These are phyloP conservation scores for Pholiota adiposa DNA, from an alignment of 1,284 basidiomycete genomes.

Conservation along the genomic window DNA sequence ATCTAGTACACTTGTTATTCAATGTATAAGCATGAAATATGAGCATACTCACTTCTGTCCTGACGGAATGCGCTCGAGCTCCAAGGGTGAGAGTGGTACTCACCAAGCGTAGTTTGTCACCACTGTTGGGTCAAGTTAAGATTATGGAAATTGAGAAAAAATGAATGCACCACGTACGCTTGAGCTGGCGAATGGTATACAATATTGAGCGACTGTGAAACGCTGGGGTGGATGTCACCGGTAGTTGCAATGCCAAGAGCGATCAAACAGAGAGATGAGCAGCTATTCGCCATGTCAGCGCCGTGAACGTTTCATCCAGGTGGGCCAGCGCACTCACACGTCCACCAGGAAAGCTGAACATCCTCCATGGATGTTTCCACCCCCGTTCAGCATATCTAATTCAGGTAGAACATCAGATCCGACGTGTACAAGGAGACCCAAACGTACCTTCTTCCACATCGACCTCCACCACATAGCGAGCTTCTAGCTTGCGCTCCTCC, in stretches of 20 bases:
- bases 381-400: slow-evolving; percentile 55
- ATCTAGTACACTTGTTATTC: slow-evolving; percentile 39
- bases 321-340: slow-evolving; percentile 36
- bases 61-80: slow-evolving; percentile 41
- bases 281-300: slow-evolving; percentile 34
- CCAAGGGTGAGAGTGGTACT: slow-evolving; percentile 51
- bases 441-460: slow-evolving; percentile 48
- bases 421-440: not conserved
- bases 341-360: slow-evolving; percentile 57
- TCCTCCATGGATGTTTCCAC: slow-evolving; percentile 52
- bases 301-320: not conserved
- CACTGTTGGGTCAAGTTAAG: slow-evolving; percentile 40
- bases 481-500: slow-evolving; percentile 47
- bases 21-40: not conserved
- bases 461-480: slow-evolving; percentile 48
- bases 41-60: slow-evolving; percentile 46
- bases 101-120: slow-evolving; percentile 50
- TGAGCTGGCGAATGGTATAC: slow-evolving; percentile 58
- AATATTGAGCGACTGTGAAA: slow-evolving; percentile 53
- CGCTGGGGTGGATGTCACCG: slow-evolving; percentile 32
- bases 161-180: slow-evolving; percentile 36
- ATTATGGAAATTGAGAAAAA: not conserved
- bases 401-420: not conserved
- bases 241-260: slow-evolving; percentile 33
- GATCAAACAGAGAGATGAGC: slow-evolving; percentile 47